Base-by-base conservation (phyloP, 768 basidiomycete genomes). In the Termitomyces sp. region DNA sequence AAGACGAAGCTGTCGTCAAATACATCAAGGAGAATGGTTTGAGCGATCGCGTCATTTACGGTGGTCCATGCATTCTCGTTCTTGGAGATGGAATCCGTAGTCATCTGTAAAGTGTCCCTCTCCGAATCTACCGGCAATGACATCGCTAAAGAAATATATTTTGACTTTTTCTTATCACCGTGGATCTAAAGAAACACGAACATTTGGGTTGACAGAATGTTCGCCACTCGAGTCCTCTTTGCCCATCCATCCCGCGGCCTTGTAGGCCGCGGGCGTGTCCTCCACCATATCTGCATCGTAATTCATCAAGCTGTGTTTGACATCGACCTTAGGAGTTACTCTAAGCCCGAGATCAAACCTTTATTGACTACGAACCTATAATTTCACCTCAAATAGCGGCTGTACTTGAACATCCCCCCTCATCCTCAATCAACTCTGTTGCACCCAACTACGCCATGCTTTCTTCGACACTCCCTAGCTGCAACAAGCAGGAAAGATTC, bases 21-120 rank as follows among this genome's bases (percentile, higher is more conserved):
- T 95, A 83, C 67, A 86, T 95, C 70, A 80, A 83, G 44, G 82
- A 86, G 60, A 86, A 88, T 55, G 82, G 78, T 4, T 73, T 94
- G 65, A 74, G 78, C 38, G 86, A 86, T 68, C 80, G 80, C 61
- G 90, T 91, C n/a, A 82, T 96, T 54, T 85, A 84, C 70, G 89
- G 90, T 32, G 94, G 94, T 11, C 88, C 91, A 11, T 96, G 94
- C 70, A 80, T 96, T 42, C 81, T 96, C 55, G 85, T 87, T 18
- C 81, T 88, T 61, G 94, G 94, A 5, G 92, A 92, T 65, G 77
- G 74, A 2, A 75, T 89, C 20, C 71, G 76, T 33, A 77, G 71
- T 60, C 65, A 65, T 39, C 63, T 77, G 57, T 74, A 63, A 67
- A 20, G 54, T 55, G n/a, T 55, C 35, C 24, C 50, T 38, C 38